These are phyloP conservation scores for Hydrangea macrophylla DNA, from an alignment of 148 eudicot species.

Conservation along the genomic window DNA sequence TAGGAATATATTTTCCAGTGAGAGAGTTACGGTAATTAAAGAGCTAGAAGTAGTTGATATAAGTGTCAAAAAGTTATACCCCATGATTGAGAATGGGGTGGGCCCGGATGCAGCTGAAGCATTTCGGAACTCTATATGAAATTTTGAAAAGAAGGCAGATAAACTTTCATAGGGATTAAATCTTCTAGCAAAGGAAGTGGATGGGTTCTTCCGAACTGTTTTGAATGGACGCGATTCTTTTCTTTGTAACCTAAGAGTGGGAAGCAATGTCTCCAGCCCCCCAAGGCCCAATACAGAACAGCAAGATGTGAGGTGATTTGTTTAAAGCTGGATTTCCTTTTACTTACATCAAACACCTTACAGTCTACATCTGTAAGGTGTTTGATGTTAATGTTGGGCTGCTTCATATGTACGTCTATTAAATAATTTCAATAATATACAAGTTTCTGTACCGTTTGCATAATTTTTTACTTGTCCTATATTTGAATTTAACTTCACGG, in stretches of 20 bases:
- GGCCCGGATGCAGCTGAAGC: constrained; percentile 31
- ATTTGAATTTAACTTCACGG: too few species aligned
- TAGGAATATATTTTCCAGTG: constrained; percentile 31
- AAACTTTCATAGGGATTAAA: constrained; percentile 64
- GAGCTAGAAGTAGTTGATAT: constrained; percentile 61
- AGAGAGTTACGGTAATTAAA: constrained; percentile 37
- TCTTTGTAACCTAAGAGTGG: constrained; percentile 67
- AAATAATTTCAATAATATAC: not conserved
- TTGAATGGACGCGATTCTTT: constrained; percentile 74
- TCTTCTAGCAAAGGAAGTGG: constrained; percentile 62
- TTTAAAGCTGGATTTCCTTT: constrained; percentile 4
- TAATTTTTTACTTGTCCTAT: too few species aligned
- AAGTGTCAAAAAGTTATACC: constrained; percentile 40
- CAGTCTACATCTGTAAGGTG: constrained; percentile 7
- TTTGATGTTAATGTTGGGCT: constrained; percentile 1
- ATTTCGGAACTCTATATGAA: constrained; percentile 23
- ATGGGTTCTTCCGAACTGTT: constrained; percentile 68
- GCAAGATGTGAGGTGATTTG: constrained; percentile 36
- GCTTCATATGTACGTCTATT: not conserved
- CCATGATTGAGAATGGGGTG: constrained; percentile 36
- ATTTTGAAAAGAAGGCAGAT: constrained; percentile 37
- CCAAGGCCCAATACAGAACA: constrained; percentile 26
- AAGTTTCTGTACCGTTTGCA: not conserved
- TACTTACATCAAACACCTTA: constrained; percentile 8
- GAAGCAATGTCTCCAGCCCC: constrained; percentile 30